Evolutionary conservation across 352 stramenopile species (phyloP), one percentile per base, ranked within the genome.

Genomic region (Globisporangium spinosum): DNA sequence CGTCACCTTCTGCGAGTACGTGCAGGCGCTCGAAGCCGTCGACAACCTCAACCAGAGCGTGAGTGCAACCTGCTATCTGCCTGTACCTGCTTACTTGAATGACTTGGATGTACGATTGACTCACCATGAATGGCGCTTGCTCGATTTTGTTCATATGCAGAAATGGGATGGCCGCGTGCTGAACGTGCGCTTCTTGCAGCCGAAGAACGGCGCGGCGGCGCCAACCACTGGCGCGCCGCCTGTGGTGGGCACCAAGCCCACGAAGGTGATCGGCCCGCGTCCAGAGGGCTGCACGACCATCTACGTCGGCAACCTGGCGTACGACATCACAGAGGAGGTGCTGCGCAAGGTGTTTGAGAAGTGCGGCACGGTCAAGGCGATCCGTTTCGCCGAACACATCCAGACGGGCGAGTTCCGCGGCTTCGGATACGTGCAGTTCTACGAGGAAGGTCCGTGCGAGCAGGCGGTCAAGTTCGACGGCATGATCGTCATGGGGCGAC

Each of bases 231-330:
- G 27, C 3, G 32, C 55, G 25, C 62, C 58, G 9, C 40, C 67
- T 2, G 64, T 60, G 13, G 64, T 23, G 45, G 67, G 53, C 20
- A 45, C 54, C 13, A 68, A 70, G 1, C 75, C 81, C 1, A 67
- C 69, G 6, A 90, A 91, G 62, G 77, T 85, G 23, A 77, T 93
- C 62, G 83, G 82, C 0, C 84, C 81, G 3, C 77, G 82, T 49
- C 94, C 94, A 0, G 76, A 93, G 57, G 82, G 82, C 12, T 99
- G 97, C 74, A 89, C 80, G 32, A 98, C 87, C 15, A 71, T 99
- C 12, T 98, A 98, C 78, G 94, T 98, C 2, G 91, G 94, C 51
- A 99, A 99, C 76, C 74, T 99, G 66, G 90, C 97, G 2, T 99
- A 99, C 74, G 82, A 95, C 47, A 97, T 94, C 71, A 93, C 87